Evolutionary conservation across 148 eudicot species (phyloP).

Genomic region (Mesembryanthemum crystallinum): DNA sequence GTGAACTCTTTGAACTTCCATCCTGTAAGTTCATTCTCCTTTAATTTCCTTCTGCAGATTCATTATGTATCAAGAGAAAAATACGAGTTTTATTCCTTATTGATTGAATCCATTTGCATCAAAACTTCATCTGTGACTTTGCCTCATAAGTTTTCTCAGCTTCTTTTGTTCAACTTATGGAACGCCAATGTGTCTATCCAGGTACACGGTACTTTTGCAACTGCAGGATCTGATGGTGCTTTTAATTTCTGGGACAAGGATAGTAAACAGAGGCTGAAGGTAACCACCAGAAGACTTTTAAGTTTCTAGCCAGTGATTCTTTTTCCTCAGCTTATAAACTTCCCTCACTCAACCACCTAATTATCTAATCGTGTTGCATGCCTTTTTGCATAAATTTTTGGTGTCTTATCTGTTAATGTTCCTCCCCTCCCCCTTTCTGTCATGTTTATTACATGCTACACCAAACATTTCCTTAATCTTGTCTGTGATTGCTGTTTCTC

Average conservation of each 20-base stretch:
- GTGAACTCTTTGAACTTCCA: conserved; percentile 90
- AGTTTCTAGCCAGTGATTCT: not conserved
- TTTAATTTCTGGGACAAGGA: conserved; percentile 98
- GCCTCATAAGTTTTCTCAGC: no score
- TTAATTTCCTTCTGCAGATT: not conserved
- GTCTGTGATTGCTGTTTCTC: not conserved
- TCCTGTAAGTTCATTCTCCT: conserved; percentile 54
- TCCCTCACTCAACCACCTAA: not conserved
- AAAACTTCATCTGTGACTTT: no score
- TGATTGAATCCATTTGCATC: not conserved
- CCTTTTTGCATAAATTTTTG: not conserved
- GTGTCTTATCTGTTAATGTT: not conserved
- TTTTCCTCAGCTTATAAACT: not conserved
- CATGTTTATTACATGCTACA: not conserved
- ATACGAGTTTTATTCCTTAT: not conserved
- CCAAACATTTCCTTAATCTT: not conserved
- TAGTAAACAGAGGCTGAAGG: conserved; percentile 97
- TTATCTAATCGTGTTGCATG: not conserved
- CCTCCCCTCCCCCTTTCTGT: not conserved
- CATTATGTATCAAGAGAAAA: not conserved
- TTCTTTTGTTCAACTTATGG: not conserved
- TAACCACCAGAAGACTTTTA: conserved; percentile 20
- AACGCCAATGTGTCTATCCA: conserved; percentile 17
- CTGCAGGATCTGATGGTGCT: conserved; percentile 95
- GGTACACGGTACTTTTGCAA: conserved; percentile 92